A percentile compares a stretch with the other conserved stretches of the same genome.
Evolutionary conservation across 305 asterid genomes (phyloP).

Genomic region (Solanum chacoense): DNA sequence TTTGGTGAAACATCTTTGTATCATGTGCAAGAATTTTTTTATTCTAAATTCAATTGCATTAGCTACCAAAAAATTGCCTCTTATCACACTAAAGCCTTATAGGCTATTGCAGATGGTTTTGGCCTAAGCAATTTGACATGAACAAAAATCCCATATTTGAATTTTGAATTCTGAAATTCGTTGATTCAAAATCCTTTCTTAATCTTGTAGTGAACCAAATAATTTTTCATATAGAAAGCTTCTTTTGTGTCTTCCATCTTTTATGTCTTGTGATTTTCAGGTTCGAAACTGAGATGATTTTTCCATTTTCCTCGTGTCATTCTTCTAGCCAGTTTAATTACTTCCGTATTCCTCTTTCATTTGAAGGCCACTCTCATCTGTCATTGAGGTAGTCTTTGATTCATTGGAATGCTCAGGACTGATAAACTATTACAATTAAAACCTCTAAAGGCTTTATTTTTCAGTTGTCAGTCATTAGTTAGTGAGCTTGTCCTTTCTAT

Average conservation of each 20-base stretch:
- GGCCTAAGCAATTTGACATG: neutral
- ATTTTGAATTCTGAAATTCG: neutral
- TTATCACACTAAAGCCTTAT: neutral
- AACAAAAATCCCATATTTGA: neutral
- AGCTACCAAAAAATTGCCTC: neutral
- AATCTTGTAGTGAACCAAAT: neutral
- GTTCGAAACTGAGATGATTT: neutral
- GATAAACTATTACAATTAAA: neutral
- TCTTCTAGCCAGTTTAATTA: neutral
- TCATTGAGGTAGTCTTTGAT: neutral
- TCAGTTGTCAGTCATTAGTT: neutral
- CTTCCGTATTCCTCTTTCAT: neutral
- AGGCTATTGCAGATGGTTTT: neutral
- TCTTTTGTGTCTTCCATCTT: neutral
- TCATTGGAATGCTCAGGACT: neutral
- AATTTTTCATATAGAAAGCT: neutral
- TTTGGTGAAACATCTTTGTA: neutral
- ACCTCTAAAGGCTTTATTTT: neutral
- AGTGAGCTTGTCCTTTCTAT: neutral
- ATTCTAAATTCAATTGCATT: neutral
- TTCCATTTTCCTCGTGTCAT: neutral
- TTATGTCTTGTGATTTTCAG: neutral
- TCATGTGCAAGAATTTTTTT: neutral
- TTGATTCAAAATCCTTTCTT: neutral
- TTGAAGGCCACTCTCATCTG: neutral